phyloP scores from a whole-genome alignment of 1,139 yeast genomes.

The Pichia sp. region DNA sequence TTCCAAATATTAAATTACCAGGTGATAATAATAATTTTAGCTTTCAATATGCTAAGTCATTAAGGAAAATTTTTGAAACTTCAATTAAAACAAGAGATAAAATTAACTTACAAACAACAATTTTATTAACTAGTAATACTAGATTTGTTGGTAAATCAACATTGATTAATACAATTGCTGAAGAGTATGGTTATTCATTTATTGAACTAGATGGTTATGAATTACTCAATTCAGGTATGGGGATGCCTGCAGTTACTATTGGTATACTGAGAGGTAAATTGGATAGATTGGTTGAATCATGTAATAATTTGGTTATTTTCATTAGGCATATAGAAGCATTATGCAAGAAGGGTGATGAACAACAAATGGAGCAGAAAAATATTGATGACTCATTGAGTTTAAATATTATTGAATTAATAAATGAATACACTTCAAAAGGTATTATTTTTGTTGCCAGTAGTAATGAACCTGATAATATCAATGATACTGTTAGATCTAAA shows the following conservation, averaged over 20 bases:
- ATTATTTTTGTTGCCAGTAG: conserved; percentile 63
- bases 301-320: conserved; percentile 43
- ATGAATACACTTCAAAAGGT: conserved; percentile 42
- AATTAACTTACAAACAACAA: conserved; percentile 45
- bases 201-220: conserved; percentile 64
- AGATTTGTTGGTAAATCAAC: conserved; percentile 78
- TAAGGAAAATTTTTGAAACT: conserved; percentile 47
- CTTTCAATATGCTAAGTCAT: conserved; percentile 47
- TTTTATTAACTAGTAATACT: conserved; percentile 61
- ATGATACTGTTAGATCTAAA: conserved; percentile 59
- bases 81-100: conserved; percentile 29
- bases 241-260: conserved; percentile 60
- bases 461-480: conserved; percentile 63
- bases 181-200: conserved; percentile 60
- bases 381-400: conserved; percentile 45
- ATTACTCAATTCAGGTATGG: conserved; percentile 55
- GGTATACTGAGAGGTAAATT: conserved; percentile 73
- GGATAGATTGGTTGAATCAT: conserved; percentile 48
- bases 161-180: conserved; percentile 48
- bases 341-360: conserved; percentile 59
- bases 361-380: conserved; percentile 39
- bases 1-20: conserved; percentile 15
- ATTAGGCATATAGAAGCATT: conserved; percentile 72
- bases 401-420: conserved; percentile 53
- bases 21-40: conserved; percentile 6